Evolutionary conservation across 805 yeast genomes (phyloP), one percentile per base, ranked within the genome.

Genomic region (Torulaspora maleeae): DNA sequence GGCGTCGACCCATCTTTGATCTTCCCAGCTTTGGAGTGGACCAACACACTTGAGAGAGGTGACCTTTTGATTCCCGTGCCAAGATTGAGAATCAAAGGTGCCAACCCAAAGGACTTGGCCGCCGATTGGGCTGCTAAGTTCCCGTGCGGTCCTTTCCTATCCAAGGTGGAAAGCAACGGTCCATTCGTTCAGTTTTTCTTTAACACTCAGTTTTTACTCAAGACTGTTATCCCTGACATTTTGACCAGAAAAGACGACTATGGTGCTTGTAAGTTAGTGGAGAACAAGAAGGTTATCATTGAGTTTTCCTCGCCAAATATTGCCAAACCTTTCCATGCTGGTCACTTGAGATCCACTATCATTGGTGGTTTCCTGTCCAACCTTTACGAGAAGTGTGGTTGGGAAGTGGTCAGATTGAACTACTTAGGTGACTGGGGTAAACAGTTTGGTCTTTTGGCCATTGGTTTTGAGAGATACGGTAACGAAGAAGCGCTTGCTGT

Each of bases 391-490:
- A 82, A 79, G 55, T 74, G 83, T 47, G 99, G 98, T 38, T 93
- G 91, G 86, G 78, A 87, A n/a, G 99, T 93, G 36, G 70, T 77
- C 55, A 80, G 97, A 71, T 76, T 91, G 74, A 93, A 93, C 74
- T 93, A 93, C 69, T 76, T 93, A 55, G 99, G 99, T 61, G 99
- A 93, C 71, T 93, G 99, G 99, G 99, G 99, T 47, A 93, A 93
- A 71, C 99, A 93, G 73, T 93, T 91, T 61, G 99, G 99, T 68
- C 67, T 93, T 37, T 76, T 93, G 56, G 99, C 98, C 20, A 84
- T 93, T 51, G 99, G 97, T 38, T 93, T 83, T 67, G 78, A 80
- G 45, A 80, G 78, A 61, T 93, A 85, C 63, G 99, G 99, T 40
- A 69, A 76, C 51, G 95, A 84, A 64, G 86, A 82, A 60, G 71